Conservation (phyloP, 768 basidiomycete species). For the Naganishia friedmannii region DNA sequence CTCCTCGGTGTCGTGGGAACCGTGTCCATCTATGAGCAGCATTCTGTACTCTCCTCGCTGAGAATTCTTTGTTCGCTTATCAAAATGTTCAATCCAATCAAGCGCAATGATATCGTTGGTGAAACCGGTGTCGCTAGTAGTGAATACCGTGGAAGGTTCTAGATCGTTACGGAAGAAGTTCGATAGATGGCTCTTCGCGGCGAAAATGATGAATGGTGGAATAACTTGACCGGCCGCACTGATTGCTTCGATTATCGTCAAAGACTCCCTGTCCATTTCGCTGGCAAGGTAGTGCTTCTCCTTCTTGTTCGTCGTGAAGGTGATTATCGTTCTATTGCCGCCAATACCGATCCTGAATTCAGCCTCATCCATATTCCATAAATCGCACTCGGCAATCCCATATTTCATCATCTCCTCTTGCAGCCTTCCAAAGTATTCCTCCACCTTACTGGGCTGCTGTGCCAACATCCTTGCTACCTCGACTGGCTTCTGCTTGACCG, state of each 20-base stretch:
- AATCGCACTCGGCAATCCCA: neutral
- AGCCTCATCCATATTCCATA: neutral
- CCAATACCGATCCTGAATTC: neutral
- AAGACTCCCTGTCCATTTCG: neutral
- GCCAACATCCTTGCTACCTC: neutral
- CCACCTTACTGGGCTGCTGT: neutral
- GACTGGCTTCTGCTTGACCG: neutral
- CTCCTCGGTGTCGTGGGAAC: neutral
- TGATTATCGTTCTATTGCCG: neutral
- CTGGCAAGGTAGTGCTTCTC: neutral
- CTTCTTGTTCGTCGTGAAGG: conserved; percentile 3
- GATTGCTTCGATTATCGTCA: neutral
- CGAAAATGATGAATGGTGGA: neutral
- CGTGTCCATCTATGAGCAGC: conserved; percentile 4
- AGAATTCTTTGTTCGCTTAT: neutral
- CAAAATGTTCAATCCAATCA: neutral
- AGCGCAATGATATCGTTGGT: neutral
- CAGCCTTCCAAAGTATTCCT: neutral
- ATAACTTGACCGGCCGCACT: neutral
- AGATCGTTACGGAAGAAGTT: conserved; percentile 2
- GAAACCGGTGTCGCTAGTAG: neutral
- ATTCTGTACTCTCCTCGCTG: neutral
- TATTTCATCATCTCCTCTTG: neutral
- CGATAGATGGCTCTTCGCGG: neutral
- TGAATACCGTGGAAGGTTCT: neutral